These are phyloP conservation scores for Exophiala oligosperma DNA, from an alignment of 2,329 filamentous ascomycete genomes.

Conservation along the genomic window DNA sequence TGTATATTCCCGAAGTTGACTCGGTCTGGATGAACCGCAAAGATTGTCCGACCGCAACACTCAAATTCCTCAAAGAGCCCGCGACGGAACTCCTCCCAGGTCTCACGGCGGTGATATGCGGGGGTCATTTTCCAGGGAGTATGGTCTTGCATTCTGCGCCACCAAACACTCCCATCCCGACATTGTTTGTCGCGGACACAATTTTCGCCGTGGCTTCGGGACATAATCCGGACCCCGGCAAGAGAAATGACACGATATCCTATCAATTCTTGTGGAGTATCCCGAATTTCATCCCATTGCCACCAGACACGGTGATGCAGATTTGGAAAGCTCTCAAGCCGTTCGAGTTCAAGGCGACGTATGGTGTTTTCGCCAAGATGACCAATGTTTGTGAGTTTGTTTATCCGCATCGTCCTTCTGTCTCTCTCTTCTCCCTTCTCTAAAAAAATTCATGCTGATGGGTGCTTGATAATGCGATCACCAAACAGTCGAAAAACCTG, in stretches of 20 bases:
- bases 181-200: slow-evolving; percentile 75
- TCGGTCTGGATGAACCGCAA: slow-evolving; percentile 59
- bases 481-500: slow-evolving; percentile 52
- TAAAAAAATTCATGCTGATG: neutral
- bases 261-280: slow-evolving; percentile 27
- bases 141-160: slow-evolving; percentile 52
- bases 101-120: slow-evolving; percentile 66
- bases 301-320: slow-evolving; percentile 59
- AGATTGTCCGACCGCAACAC: slow-evolving; percentile 40
- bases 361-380: slow-evolving; percentile 28
- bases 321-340: slow-evolving; percentile 71
- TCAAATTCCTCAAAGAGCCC: slow-evolving; percentile 34
- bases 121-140: slow-evolving; percentile 78
- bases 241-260: slow-evolving; percentile 21
- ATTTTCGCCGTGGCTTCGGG: slow-evolving; percentile 72
- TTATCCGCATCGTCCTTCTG: neutral
- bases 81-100: slow-evolving; percentile 37
- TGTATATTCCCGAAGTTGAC: slow-evolving; percentile 69
- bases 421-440: neutral
- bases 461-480: neutral
- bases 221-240: slow-evolving; percentile 53
- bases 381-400: slow-evolving; percentile 24
- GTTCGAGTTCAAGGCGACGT: slow-evolving; percentile 67
- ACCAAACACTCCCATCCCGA: slow-evolving; percentile 53
- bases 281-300: slow-evolving; percentile 61